Evolutionary conservation across 441 rosid species (phyloP).

Genomic region (Brassica hybrid): DNA sequence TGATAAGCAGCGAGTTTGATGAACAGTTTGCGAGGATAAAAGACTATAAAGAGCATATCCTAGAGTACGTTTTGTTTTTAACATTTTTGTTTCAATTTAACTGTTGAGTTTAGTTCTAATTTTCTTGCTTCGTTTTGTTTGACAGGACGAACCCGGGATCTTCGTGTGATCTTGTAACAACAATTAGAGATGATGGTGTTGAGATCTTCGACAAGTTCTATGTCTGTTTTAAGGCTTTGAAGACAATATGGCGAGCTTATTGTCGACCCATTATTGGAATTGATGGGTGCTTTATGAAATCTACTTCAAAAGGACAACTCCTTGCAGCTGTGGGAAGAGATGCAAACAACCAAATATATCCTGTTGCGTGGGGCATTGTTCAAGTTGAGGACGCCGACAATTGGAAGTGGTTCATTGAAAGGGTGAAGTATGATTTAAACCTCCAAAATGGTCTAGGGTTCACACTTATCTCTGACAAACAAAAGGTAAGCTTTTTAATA

Average conservation of each 20-base stretch:
- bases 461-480: not conserved
- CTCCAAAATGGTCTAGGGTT: not conserved
- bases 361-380: not conserved
- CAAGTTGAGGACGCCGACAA: not conserved
- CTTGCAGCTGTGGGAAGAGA: not conserved
- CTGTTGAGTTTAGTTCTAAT: no score
- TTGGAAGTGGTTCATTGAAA: constrained; percentile 6
- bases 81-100: not conserved
- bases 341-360: constrained; percentile 10
- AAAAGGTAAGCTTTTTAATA: not conserved
- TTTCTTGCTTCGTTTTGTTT: no score
- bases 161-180: no score
- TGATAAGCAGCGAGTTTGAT: not conserved
- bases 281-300: no score
- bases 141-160: no score
- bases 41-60: not conserved
- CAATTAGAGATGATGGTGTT: no score
- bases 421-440: not conserved
- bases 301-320: not conserved
- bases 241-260: no score
- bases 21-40: not conserved
- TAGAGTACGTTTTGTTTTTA: not conserved
- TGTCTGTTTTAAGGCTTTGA: no score
- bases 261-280: not conserved
- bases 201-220: no score